phyloP scores from a whole-genome alignment of 768 basidiomycete genomes.

The Boletus subparvulus region DNA sequence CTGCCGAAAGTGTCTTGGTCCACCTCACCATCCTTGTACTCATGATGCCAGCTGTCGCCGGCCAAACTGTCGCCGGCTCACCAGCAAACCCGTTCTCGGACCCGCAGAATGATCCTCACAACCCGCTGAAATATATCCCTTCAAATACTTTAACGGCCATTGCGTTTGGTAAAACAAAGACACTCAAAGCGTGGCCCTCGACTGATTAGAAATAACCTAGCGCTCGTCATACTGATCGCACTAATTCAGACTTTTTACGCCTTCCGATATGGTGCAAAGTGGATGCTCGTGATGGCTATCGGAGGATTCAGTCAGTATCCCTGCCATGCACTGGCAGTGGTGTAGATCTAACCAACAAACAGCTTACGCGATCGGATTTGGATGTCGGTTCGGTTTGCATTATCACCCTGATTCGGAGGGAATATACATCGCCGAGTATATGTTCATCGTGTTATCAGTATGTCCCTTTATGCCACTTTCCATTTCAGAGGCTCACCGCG shows the following conservation, averaged over 20 bases:
- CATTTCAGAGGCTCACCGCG: neutral
- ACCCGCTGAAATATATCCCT: conserved; percentile 55
- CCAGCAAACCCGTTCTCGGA: conserved; percentile 28
- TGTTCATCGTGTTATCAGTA: conserved; percentile 60
- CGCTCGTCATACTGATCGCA: conserved; percentile 40
- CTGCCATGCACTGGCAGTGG: neutral
- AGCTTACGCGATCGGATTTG: conserved; percentile 61
- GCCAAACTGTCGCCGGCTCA: conserved; percentile 3
- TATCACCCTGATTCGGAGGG: conserved; percentile 50
- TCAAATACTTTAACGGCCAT: conserved; percentile 52
- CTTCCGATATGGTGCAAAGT: conserved; percentile 48
- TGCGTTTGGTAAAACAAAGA: conserved; percentile 41
- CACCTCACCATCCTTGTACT: neutral
- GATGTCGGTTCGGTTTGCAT: conserved; percentile 55
- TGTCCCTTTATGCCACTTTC: conserved; percentile 10
- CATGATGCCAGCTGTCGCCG: neutral
- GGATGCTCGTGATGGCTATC: conserved; percentile 61
- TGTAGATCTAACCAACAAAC: neutral
- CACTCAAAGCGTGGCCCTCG: neutral
- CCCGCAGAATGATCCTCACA: conserved; percentile 52
- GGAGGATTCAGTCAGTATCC: conserved; percentile 53
- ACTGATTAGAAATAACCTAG: neutral
- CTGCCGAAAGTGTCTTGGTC: neutral
- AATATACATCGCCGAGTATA: conserved; percentile 55
- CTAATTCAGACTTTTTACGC: conserved; percentile 45